Percentiles rank a stretch among this genome's conserved stretches.
Conservation (phyloP, 176 grass and related monocot genomes). For the Musa troglodytarum region DNA sequence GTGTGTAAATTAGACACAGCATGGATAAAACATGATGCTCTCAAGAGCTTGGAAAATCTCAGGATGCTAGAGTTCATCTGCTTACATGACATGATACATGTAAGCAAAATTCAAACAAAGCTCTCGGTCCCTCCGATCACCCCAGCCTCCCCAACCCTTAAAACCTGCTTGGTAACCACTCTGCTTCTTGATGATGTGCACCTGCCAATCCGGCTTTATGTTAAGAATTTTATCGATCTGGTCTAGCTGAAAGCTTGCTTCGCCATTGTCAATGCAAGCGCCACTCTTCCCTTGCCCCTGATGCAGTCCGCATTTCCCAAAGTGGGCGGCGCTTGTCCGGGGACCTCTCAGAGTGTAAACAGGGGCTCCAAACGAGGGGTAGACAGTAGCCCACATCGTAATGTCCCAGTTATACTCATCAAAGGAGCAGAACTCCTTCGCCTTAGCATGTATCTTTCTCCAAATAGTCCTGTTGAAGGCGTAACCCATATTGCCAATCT, state of each 20-base stretch:
- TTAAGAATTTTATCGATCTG: conserved; percentile 54
- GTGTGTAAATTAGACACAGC: too few species aligned
- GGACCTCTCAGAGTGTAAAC: conserved; percentile 74
- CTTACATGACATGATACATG: conserved; percentile 45
- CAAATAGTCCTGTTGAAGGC: conserved; percentile 84
- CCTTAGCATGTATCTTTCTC: conserved; percentile 86
- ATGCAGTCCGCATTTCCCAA: conserved; percentile 87
- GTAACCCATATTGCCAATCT: conserved; percentile 89
- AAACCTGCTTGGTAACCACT: conserved; percentile 83
- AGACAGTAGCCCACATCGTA: conserved; percentile 86
- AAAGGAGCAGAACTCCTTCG: conserved; percentile 71
- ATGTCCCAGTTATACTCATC: conserved; percentile 99
- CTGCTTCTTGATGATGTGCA: conserved; percentile 49
- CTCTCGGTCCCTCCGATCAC: conserved; percentile 61
- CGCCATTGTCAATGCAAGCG: conserved; percentile 59
- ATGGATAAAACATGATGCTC: background rate
- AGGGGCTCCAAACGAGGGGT: conserved; percentile 68
- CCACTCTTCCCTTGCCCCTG: conserved; percentile 62
- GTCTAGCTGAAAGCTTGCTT: conserved; percentile 36
- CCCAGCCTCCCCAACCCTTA: conserved; percentile 97
- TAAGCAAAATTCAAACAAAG: conserved; percentile 82
- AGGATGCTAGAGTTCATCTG: background rate
- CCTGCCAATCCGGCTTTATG: conserved; percentile 60
- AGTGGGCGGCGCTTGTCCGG: conserved; percentile 71
- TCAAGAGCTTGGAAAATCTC: background rate